These are phyloP conservation scores for Annulohypoxylon bovei DNA, from an alignment of 495 filamentous ascomycete genomes.

Conservation along the genomic window DNA sequence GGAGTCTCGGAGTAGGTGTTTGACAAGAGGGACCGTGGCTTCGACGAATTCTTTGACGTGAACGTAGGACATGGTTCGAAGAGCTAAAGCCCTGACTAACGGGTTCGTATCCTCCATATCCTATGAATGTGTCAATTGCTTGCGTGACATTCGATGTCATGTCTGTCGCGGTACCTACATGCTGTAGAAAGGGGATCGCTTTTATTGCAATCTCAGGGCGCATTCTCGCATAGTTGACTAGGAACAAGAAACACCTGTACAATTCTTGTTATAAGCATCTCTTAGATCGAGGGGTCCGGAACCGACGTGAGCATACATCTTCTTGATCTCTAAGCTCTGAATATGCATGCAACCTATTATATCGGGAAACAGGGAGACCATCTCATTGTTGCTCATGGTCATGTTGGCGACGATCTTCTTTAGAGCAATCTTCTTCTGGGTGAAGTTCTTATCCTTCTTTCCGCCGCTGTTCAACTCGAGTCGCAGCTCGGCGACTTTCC, in stretches of 20 bases:
- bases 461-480: conserved; percentile 91
- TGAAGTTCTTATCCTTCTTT: conserved; percentile 98
- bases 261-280: conserved; percentile 47
- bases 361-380: conserved; percentile 96
- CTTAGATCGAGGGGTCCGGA: not conserved
- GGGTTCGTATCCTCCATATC: conserved; percentile 96
- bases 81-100: conserved; percentile 88
- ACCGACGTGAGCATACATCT: conserved; percentile 76
- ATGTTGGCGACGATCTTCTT: conserved; percentile 99
- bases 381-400: conserved; percentile 99
- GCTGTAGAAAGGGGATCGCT: conserved; percentile 85
- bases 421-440: conserved; percentile 95
- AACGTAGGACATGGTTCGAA: conserved; percentile 96
- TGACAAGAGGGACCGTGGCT: conserved; percentile 84
- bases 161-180: conserved; percentile 61
- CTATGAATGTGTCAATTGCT: conserved; percentile 54
- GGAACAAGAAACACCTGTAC: conserved; percentile 91
- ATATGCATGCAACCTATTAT: conserved; percentile 95
- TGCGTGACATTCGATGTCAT: not conserved
- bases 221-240: conserved; percentile 96
- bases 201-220: conserved; percentile 95
- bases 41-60: conserved; percentile 97
- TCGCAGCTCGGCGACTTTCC: conserved; percentile 98
- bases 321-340: conserved; percentile 96
- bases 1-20: conserved; percentile 81